Evolutionary conservation across 176 grass and related monocot genomes (phyloP), one percentile per base, ranked within the genome.

Genomic region (Leersia perrieri): DNA sequence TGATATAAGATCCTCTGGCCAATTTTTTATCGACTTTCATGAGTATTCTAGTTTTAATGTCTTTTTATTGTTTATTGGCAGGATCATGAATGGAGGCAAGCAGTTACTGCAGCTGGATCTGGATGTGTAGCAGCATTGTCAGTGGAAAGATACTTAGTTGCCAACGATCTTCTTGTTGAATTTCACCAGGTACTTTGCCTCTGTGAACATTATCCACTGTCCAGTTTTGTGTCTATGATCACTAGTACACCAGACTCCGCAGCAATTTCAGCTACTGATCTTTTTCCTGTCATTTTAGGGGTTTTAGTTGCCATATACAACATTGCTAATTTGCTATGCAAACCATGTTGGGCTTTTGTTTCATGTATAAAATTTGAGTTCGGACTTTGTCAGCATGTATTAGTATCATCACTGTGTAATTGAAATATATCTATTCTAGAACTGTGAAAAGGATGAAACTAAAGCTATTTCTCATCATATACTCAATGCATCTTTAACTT

Each of bases 51-150:
- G 29, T 75, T 70, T 44, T 90, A 31, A 68, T 70, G 58, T 4
- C 0, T 7, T 51, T 80, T 64, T 40, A 68, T 35, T 66, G 16
- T 71, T 68, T 80, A 41, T 68, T 20, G 40, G 73, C 79, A 99
- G 97, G 97, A 99, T 82, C 89, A 93, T 88, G 93, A 96, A 83
- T 99, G 97, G 97, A 99, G 97, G 61, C 97, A 99, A 88, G 97
- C 97, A 0, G 7, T 99, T 82, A 99, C 93, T 86, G 97, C 97
- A 82, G 97, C 90, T 86, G 97, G 97, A 79, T 96, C 97, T 80
- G 97, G 97, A 81, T 99, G 97, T 36, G 33, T 92, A 68, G 97
- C 97, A 76, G 97, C 97, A 80, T 93, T 99, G 83, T 99, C 89
- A 26, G 97, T 99, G 60, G 97, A 99, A 90, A 96, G 97, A 99